A percentile compares a stretch with the other conserved stretches of the same genome.
Conservation (phyloP, 2,329 filamentous ascomycete genomes). For the Ascochyta lentis region DNA sequence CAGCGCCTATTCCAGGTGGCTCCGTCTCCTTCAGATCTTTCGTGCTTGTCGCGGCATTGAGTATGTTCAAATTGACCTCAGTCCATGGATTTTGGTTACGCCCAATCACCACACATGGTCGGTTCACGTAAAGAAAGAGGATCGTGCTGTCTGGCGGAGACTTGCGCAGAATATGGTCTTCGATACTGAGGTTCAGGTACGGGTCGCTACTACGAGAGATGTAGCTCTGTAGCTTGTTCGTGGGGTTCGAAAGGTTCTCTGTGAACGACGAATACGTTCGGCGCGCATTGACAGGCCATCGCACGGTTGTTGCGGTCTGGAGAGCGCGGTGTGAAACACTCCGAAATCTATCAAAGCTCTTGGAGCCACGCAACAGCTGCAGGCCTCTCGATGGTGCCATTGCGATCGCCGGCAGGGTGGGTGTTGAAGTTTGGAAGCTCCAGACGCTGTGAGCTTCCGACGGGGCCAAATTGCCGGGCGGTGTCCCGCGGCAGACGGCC, state of each 20-base stretch:
- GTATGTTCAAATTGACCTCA: conserved; percentile 76
- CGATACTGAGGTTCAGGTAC: conserved; percentile 90
- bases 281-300: neutral
- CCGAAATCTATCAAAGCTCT: neutral
- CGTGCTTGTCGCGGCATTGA: conserved; percentile 54
- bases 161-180: conserved; percentile 84
- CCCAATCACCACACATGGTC: conserved; percentile 87
- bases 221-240: conserved; percentile 54
- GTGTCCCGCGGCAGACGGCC: conserved; percentile 4
- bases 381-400: conserved; percentile 31
- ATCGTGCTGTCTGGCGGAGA: conserved; percentile 75
- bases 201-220: conserved; percentile 68
- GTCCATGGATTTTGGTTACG: conserved; percentile 98
- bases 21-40: conserved; percentile 38
- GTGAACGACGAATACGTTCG: conserved; percentile 32
- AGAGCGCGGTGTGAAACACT: neutral
- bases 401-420: neutral
- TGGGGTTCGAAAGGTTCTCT: conserved; percentile 37
- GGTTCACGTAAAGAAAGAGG: conserved; percentile 87
- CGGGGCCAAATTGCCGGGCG: conserved; percentile 15
- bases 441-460: conserved; percentile 9
- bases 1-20: conserved; percentile 50
- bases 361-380: neutral
- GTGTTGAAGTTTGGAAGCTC: conserved; percentile 13
- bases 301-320: neutral